phyloP scores from a whole-genome alignment of 441 rosid species.

The Sinapis alba region DNA sequence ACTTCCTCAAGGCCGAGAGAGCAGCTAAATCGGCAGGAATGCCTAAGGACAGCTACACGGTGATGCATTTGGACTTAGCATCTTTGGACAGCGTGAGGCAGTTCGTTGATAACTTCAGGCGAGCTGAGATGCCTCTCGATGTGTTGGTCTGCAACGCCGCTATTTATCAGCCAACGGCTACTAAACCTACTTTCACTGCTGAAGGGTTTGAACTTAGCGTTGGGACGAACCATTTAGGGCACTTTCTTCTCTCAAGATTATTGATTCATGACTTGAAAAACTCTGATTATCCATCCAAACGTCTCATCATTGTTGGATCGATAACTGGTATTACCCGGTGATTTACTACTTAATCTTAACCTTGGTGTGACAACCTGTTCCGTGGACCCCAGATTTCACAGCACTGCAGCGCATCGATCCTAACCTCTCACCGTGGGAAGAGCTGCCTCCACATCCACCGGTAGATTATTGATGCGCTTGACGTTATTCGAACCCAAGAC shows the following conservation, averaged over 20 bases:
- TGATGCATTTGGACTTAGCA: slow-evolving; percentile 86
- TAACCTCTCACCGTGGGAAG: no score
- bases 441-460: no score
- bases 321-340: no score
- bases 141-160: slow-evolving; percentile 90
- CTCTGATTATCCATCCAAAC: slow-evolving; percentile 70
- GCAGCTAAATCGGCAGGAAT: slow-evolving; percentile 83
- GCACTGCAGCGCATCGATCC: no score
- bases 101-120: slow-evolving; percentile 63
- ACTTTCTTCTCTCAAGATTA: slow-evolving; percentile 76
- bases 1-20: slow-evolving; percentile 83
- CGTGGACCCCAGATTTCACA: no score
- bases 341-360: no score
- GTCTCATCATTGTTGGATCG: slow-evolving; percentile 88
- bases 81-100: slow-evolving; percentile 83
- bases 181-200: slow-evolving; percentile 55
- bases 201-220: slow-evolving; percentile 94
- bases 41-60: slow-evolving; percentile 67
- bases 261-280: slow-evolving; percentile 76
- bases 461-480: no score
- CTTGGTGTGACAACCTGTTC: no score
- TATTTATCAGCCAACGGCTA: slow-evolving; percentile 70
- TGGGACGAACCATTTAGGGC: slow-evolving; percentile 91
- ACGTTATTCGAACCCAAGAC: no score
- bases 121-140: slow-evolving; percentile 63